These are phyloP conservation scores for Dalbergia oliveri DNA, from an alignment of 306 rosid genomes.

Conservation along the genomic window DNA sequence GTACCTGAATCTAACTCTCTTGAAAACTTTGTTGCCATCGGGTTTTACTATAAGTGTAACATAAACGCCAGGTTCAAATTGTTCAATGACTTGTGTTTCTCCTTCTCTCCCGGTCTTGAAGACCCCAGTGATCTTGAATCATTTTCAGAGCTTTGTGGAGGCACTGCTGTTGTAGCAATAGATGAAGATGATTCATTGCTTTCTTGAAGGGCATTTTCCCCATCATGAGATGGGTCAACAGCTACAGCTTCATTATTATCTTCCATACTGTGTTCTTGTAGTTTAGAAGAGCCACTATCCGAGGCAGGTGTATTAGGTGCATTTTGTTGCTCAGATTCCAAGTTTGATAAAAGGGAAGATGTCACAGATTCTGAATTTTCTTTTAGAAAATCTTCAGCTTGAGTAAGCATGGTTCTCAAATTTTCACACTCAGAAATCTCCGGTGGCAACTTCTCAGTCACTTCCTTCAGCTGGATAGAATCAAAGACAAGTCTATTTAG, in stretches of 20 bases:
- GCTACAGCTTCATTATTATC: slow-evolving; percentile 44
- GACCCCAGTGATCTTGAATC: slow-evolving; percentile 48
- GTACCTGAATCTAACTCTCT: slow-evolving; percentile 94
- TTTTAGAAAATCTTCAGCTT: slow-evolving; percentile 65
- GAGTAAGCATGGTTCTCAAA: slow-evolving; percentile 55
- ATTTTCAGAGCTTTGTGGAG: slow-evolving; percentile 57
- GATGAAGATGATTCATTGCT: slow-evolving; percentile 51
- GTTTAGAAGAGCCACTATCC: slow-evolving; percentile 41
- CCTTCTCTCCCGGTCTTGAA: slow-evolving; percentile 51
- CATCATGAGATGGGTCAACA: slow-evolving; percentile 45
- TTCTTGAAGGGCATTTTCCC: slow-evolving; percentile 49
- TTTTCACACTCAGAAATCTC: slow-evolving; percentile 58
- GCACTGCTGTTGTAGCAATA: slow-evolving; percentile 33
- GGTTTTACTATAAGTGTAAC: slow-evolving; percentile 64
- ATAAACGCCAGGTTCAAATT: slow-evolving; percentile 91
- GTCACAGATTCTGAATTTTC: slow-evolving; percentile 41
- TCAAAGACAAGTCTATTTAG: slow-evolving; percentile 41
- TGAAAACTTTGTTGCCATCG: slow-evolving; percentile 63
- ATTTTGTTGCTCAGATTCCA: slow-evolving; percentile 49
- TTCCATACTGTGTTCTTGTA: slow-evolving; percentile 34
- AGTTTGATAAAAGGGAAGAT: slow-evolving; percentile 40
- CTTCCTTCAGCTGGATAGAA: slow-evolving; percentile 67
- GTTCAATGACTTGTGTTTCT: slow-evolving; percentile 73
- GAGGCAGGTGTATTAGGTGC: slow-evolving; percentile 38
- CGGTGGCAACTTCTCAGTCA: slow-evolving; percentile 64